Conservation (phyloP, 805 yeast genomes). For the Candida ponderosae region DNA sequence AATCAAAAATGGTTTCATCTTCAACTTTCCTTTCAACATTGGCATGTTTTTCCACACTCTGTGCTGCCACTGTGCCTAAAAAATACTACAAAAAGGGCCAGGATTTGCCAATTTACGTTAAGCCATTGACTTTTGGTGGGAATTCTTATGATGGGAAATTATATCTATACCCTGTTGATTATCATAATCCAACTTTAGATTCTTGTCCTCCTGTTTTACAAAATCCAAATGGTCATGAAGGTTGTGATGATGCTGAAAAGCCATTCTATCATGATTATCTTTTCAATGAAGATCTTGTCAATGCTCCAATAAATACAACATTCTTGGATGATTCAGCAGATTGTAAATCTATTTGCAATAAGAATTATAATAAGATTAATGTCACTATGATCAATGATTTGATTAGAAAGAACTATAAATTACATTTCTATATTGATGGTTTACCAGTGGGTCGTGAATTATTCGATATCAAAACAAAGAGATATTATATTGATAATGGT, state of each 20-base stretch:
- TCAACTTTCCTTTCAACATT: too few relatives aligned
- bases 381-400: conserved; percentile 19
- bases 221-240: neutral
- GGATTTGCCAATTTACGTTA: conserved; percentile 11
- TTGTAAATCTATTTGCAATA: conserved; percentile 13
- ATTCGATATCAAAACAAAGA: conserved; percentile 19
- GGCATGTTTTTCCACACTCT: too few relatives aligned
- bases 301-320: conserved; percentile 15
- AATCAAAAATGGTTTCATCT: too few relatives aligned
- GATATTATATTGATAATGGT: conserved; percentile 20
- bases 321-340: conserved; percentile 6
- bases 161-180: conserved; percentile 18
- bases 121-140: conserved; percentile 19
- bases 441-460: conserved; percentile 22
- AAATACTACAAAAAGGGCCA: conserved; percentile 11
- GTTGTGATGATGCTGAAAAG: conserved; percentile 4
- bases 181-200: conserved; percentile 15
- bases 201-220: conserved; percentile 9
- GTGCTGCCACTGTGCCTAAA: too few relatives aligned
- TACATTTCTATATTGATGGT: conserved; percentile 22
- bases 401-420: conserved; percentile 21
- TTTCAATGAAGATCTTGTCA: conserved; percentile 6
- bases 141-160: conserved; percentile 15
- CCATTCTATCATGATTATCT: conserved; percentile 7
- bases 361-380: conserved; percentile 12